phyloP scores from a whole-genome alignment of 441 rosid species.

The Pelargonium myrrhifolium region DNA sequence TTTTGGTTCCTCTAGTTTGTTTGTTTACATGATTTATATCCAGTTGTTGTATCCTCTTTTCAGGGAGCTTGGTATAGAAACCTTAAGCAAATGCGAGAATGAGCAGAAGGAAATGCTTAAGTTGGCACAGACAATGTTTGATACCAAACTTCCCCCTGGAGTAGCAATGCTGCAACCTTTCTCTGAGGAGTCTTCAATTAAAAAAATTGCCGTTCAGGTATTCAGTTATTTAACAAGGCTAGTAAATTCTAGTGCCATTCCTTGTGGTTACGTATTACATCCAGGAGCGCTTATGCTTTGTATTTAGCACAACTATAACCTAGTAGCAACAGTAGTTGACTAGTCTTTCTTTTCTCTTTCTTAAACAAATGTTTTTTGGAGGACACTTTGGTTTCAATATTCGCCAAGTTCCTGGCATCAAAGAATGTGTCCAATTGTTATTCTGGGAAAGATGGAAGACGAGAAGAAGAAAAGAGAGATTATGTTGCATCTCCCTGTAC shows the following conservation, averaged over 20 bases:
- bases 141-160: constrained; percentile 79
- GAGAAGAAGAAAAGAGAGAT: no score
- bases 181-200: constrained; percentile 71
- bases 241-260: not conserved
- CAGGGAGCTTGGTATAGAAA: constrained; percentile 80
- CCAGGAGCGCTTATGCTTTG: not conserved
- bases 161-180: constrained; percentile 76
- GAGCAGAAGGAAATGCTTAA: constrained; percentile 64
- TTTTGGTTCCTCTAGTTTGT: not conserved
- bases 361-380: no score
- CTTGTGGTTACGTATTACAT: not conserved
- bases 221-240: constrained; percentile 9
- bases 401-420: no score
- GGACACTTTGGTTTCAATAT: no score
- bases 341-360: no score
- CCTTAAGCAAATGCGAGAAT: constrained; percentile 50
- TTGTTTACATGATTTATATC: constrained; percentile 2
- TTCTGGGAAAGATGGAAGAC: no score
- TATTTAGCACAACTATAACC: no score
- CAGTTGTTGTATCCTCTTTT: constrained; percentile 9
- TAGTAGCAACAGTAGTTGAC: no score
- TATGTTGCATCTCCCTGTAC: no score
- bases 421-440: no score
- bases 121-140: constrained; percentile 85
- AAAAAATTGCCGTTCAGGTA: constrained; percentile 72